Evolutionary conservation across 805 yeast genomes (phyloP), one percentile per base, ranked within the genome.

Genomic region (Yamadazyma laniorum): DNA sequence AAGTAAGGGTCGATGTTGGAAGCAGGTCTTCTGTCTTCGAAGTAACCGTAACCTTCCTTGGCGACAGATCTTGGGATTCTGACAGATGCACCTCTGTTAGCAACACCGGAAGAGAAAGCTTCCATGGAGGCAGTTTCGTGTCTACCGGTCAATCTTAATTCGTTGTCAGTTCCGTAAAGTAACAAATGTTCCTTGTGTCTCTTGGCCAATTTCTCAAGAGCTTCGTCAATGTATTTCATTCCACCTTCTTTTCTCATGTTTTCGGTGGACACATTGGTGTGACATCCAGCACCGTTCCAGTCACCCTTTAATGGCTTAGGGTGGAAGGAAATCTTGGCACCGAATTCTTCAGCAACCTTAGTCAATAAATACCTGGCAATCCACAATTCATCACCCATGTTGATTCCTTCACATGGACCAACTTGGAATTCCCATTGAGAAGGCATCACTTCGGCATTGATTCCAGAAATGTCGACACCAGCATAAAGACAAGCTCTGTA

Each of bases 281-380:
- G 99, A 78, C 98, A 91, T 59, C 99, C 99, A 67, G 99, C 98
- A 76, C 99, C 99, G 68, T 93, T 93, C 98, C 98, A 93, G 74
- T 91, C 98, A 56, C 98, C 98, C 76, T 83, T 79, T 67, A 93
- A 79, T 55, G 99, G 98, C 80, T 93, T 93, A 71, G 99, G 99
- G 81, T 93, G 99, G 84, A 90, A 83, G 32, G 97, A 88, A 55
- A 93, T 91, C 84, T 89, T 90, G 65, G 93, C 95, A 65, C 96
- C 98, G 60, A 93, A 93, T 70, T 93, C 99, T 77, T 93, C 99
- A 51, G 98, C 96, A 38, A 89, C 93, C 72, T 97, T 84, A 72
- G 80, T 81, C 61, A 93, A 75, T 56, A 93, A 74, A 68, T 87
- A 93, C 70, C 99, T 83, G 45, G 96, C 93, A 61, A 90, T 78